Evolutionary conservation across 176 grass and related monocot genomes (phyloP), one percentile per base, ranked within the genome.

Genomic region (Paspalum notatum): DNA sequence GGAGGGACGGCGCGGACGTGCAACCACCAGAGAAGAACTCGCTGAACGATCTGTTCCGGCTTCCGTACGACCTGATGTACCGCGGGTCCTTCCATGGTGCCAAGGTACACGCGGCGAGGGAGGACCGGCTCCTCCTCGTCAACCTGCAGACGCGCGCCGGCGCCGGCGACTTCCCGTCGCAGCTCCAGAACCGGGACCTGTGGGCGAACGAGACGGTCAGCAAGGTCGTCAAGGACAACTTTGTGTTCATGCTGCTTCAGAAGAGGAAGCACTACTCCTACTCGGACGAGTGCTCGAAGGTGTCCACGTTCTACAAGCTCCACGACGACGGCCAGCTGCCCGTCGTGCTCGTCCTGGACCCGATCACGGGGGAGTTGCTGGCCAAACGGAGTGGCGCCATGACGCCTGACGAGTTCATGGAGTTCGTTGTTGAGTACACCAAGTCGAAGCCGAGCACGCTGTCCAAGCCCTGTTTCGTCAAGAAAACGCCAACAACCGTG

Each of bases 301-400:
- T 88, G n/a, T 73, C 50, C 17, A 9, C 16, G 42, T 88, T 59
- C 14, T 88, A 88, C 80, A 79, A 42, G 27, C 27, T 88, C 41
- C 32, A 32, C 32, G 0, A 22, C 0, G 53, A 52, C 1, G 27
- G 74, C 0, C 24, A 88, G 67, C 80, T 79, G 12, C 67, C 86
- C 0, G 59, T 68, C 50, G 43, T 88, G 68, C 80, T 88, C 10
- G 43, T 88, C 51, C 8, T 84, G 3, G 86, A 88, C 68, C 86
- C 86, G 0, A 51, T 88, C 86, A 88, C 86, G 58, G 86, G 80
- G 12, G 59, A 83, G 75, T 2, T 59, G 75, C 58, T 74, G 6
- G 67, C 43, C 21, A 73, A 22, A 59, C 39, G 51, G 67, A 65
- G 68, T 75, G 75, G 68, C 59, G 5, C 62, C 43, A 66, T 88